A percentile compares a stretch with the other conserved stretches of the same genome.
phyloP scores from a whole-genome alignment of 495 filamentous ascomycete species.

The Aspergillus bridgeri region DNA sequence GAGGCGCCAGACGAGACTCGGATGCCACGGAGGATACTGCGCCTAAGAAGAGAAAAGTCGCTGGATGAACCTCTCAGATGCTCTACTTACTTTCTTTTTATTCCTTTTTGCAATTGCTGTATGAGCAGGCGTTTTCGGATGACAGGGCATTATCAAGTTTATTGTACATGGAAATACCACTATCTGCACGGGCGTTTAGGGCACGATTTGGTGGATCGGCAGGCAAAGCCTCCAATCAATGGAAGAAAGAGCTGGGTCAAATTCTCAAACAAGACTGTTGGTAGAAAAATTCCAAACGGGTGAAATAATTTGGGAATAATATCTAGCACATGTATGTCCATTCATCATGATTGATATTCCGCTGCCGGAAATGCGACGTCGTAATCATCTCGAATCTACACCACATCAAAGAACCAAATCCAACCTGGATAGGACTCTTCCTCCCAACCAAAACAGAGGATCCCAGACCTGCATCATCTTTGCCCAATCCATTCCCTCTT shows the following conservation, averaged over 20 bases:
- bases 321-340: conserved; percentile 27
- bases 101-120: neutral
- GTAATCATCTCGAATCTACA: conserved; percentile 18
- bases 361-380: conserved; percentile 29
- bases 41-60: conserved; percentile 41
- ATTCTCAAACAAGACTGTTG: too few relatives aligned
- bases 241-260: too few relatives aligned
- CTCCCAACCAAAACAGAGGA: neutral
- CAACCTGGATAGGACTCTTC: neutral
- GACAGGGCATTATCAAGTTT: neutral
- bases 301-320: neutral
- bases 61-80: conserved; percentile 19
- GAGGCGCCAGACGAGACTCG: conserved; percentile 35
- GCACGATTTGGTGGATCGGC: neutral
- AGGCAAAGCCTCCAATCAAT: neutral
- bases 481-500: conserved; percentile 13
- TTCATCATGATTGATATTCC: conserved; percentile 38
- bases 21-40: conserved; percentile 44
- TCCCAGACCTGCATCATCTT: conserved; percentile 12
- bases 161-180: neutral
- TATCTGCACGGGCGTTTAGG: neutral
- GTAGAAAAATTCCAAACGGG: neutral
- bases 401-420: neutral
- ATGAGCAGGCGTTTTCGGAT: neutral
- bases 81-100: neutral